These are phyloP conservation scores for Aspergillus tamarii DNA, from an alignment of 2,329 filamentous ascomycete species.

Conservation along the genomic window DNA sequence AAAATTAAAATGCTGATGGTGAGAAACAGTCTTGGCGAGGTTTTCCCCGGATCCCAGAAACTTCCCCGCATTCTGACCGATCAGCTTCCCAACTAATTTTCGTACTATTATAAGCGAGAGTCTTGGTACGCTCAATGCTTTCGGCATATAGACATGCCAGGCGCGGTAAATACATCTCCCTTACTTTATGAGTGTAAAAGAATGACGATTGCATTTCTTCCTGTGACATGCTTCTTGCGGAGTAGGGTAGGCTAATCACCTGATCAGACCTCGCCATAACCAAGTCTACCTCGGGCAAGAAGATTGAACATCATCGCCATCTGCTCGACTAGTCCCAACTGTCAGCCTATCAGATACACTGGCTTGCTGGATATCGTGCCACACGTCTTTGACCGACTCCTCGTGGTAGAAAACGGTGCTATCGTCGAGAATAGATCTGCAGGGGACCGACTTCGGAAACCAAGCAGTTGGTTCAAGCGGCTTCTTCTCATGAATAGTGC, in stretches of 20 bases:
- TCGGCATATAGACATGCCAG: neutral
- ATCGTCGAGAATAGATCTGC: neutral
- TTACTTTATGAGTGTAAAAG: neutral
- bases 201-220: neutral
- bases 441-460: too few relatives aligned
- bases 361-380: neutral
- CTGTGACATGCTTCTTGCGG: neutral
- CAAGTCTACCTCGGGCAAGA: neutral
- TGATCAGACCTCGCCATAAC: neutral
- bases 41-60: neutral
- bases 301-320: too few relatives aligned
- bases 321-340: too few relatives aligned
- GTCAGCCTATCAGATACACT: too few relatives aligned
- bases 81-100: neutral
- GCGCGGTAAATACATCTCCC: neutral
- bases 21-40: neutral
- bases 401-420: neutral
- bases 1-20: neutral
- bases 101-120: neutral
- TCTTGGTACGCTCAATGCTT: neutral
- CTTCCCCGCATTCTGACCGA: neutral
- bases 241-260: neutral
- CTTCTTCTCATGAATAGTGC: too few relatives aligned
- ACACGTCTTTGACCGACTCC: neutral
- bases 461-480: too few relatives aligned